A percentile compares a stretch with the other conserved stretches of the same genome.
phyloP scores from a whole-genome alignment of 768 basidiomycete species.

The Hypholoma sublateritium region DNA sequence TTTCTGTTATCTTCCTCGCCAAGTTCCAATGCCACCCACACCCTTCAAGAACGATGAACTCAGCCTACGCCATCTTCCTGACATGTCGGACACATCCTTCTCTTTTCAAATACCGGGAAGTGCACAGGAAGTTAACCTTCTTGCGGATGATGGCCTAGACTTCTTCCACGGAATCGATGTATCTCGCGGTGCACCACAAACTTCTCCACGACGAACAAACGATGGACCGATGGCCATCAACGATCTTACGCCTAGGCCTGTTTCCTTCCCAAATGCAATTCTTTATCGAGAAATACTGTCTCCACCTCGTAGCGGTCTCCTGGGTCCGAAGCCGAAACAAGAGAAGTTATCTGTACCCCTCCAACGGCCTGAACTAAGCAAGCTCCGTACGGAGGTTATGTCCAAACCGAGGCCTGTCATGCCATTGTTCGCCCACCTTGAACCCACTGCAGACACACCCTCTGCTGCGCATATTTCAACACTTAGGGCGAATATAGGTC shows the following conservation, averaged over 20 bases:
- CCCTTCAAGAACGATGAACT: constrained; percentile 39
- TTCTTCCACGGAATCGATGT: constrained; percentile 45
- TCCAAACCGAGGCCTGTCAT: constrained; percentile 19
- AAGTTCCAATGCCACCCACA: constrained; percentile 21
- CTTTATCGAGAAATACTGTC: constrained; percentile 2
- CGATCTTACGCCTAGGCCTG: constrained; percentile 41
- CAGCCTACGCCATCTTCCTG: constrained; percentile 55
- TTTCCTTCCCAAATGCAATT: constrained; percentile 6
- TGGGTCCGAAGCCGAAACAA: constrained; percentile 9
- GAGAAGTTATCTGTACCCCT: constrained; percentile 2
- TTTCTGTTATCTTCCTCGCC: not conserved
- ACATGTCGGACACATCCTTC: constrained; percentile 49
- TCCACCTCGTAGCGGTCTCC: constrained; percentile 4
- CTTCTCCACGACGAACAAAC: constrained; percentile 17
- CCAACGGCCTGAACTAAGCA: constrained; percentile 13
- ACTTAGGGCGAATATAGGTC: constrained; percentile 27
- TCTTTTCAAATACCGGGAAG: constrained; percentile 56
- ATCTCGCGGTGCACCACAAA: constrained; percentile 32
- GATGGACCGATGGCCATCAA: constrained; percentile 36
- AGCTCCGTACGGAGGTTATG: constrained; percentile 8
- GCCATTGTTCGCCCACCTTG: constrained; percentile 12
- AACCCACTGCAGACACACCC: constrained; percentile 22
- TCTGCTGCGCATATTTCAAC: constrained; percentile 18
- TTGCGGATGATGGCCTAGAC: constrained; percentile 46
- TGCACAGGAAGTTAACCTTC: constrained; percentile 48